Evolutionary conservation across 805 yeast genomes (phyloP).

Genomic region (Yarrowia sp.): DNA sequence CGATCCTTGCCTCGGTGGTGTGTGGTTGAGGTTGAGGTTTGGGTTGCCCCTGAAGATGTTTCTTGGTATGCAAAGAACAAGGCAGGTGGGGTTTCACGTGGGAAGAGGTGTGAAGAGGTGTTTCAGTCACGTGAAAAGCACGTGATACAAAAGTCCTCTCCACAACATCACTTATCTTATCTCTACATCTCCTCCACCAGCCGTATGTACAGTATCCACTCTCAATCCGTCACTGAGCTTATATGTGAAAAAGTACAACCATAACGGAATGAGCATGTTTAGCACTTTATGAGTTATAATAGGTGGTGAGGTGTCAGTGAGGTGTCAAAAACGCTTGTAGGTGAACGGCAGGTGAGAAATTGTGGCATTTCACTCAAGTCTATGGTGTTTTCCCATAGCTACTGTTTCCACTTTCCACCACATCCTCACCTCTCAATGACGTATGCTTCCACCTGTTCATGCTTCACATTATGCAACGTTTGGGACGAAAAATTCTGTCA

Average conservation of each 20-base stretch:
- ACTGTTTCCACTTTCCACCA: no score
- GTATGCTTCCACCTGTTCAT: not conserved
- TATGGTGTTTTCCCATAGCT: no score
- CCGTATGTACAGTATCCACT: slow-evolving; percentile 1
- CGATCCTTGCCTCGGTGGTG: slow-evolving; percentile 25
- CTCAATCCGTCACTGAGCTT: not conserved
- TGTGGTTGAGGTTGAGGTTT: not conserved
- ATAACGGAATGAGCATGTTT: not conserved
- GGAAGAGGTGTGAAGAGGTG: no score
- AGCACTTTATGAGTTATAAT: not conserved
- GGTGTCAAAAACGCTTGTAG: no score
- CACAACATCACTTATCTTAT: no score
- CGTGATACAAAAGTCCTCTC: not conserved
- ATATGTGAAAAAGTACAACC: slow-evolving; percentile 1
- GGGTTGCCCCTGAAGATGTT: slow-evolving; percentile 26
- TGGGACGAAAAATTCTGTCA: slow-evolving; percentile 20
- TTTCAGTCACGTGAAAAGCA: no score
- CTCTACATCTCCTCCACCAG: not conserved
- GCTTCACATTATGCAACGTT: not conserved
- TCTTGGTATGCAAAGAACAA: no score
- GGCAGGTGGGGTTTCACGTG: no score
- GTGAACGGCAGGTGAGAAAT: no score
- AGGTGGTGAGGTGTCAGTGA: not conserved
- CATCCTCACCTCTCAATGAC: not conserved
- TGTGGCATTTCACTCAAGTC: no score